Percentiles rank a stretch among this genome's conserved stretches.
phyloP scores from a whole-genome alignment of 2,329 filamentous ascomycete genomes.

The Cordyceps farinosa region DNA sequence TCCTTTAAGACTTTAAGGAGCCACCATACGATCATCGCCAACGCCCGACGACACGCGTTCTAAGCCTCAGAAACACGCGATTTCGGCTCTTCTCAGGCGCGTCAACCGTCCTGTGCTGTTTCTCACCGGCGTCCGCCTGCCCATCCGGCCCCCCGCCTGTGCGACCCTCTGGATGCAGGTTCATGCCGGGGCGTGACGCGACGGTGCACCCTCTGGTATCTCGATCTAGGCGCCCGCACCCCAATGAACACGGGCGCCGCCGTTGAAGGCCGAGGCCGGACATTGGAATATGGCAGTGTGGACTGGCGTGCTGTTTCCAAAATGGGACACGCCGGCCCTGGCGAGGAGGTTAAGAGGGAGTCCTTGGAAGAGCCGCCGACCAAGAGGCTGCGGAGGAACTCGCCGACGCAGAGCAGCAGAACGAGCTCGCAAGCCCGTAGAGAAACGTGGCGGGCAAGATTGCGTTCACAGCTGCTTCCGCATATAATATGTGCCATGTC shows the following conservation, averaged over 20 bases:
- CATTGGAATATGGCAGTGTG: not conserved
- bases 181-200: conserved; percentile 1
- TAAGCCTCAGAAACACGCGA: not conserved
- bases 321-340: not conserved
- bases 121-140: not conserved
- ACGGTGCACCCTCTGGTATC: not conserved
- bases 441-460: conserved; percentile 25
- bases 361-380: not conserved
- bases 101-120: not conserved
- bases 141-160: not conserved
- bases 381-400: not conserved
- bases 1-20: not conserved
- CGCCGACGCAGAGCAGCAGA: not conserved
- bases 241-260: not conserved
- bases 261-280: not conserved
- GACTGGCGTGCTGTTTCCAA: not conserved
- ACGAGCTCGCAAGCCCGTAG: conserved; percentile 6
- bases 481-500: conserved; percentile 28
- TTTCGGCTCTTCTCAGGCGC: not conserved
- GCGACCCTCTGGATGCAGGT: not conserved
- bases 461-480: conserved; percentile 32
- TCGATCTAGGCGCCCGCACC: not conserved
- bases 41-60: not conserved
- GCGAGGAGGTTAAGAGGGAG: not conserved
- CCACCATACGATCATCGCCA: not conserved